Conservation (phyloP, 1,139 yeast species). For the Suhomyces guaymorum region DNA sequence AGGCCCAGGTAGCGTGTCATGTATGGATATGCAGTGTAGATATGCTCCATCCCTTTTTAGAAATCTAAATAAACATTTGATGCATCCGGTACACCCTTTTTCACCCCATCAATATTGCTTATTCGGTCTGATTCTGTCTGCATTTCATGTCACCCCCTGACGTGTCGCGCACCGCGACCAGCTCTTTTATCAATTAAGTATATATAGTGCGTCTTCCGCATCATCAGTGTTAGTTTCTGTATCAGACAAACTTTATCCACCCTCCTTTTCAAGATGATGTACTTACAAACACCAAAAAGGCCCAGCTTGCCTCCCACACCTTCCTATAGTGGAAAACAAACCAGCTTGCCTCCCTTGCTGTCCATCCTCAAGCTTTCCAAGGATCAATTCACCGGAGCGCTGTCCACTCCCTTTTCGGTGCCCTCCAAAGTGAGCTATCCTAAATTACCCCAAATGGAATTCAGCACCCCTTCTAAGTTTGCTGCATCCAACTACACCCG, state of each 20-base stretch:
- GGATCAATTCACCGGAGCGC: slow-evolving; percentile 8
- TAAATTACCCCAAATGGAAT: slow-evolving; percentile 9
- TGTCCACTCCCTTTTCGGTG: slow-evolving; percentile 12
- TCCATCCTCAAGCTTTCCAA: slow-evolving; percentile 26
- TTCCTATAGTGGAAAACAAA: slow-evolving; percentile 19
- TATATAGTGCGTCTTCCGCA: slow-evolving; percentile 6
- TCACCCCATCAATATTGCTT: neutral
- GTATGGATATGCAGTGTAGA: no score
- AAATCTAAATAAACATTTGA: neutral
- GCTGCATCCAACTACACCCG: slow-evolving; percentile 3
- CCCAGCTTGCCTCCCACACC: slow-evolving; percentile 33
- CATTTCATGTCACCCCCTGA: slow-evolving; percentile 6
- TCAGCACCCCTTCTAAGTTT: slow-evolving; percentile 16
- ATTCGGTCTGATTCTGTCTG: neutral
- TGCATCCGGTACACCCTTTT: no score
- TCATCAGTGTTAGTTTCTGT: neutral
- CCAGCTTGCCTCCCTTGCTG: slow-evolving; percentile 47
- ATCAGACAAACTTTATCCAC: no score
- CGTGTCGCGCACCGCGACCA: slow-evolving; percentile 2
- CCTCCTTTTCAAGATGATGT: slow-evolving; percentile 14
- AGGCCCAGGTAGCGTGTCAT: no score
- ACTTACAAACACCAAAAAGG: slow-evolving; percentile 32
- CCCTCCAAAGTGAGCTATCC: slow-evolving; percentile 8
- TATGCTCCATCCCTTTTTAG: no score
- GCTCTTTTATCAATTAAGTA: slow-evolving; percentile 1